Evolutionary conservation across 108 stramenopile genomes (phyloP).

Genomic region (Halocafeteria seosinensis): DNA sequence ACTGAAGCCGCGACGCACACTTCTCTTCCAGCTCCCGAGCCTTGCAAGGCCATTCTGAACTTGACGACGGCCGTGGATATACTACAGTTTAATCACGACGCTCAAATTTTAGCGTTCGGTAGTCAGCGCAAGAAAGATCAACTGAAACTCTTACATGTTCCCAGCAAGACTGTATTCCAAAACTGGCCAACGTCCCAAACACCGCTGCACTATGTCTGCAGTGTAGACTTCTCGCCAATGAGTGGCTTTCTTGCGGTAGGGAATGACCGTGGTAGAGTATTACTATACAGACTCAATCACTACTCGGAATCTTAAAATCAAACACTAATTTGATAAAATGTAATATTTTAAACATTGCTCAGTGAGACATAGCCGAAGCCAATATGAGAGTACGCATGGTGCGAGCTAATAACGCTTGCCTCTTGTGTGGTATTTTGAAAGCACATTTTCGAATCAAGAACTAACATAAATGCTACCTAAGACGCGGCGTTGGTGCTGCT

Average conservation of each 20-base stretch:
- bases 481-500: too few relatives aligned
- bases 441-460: too few relatives aligned
- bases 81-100: slow-evolving; percentile 62
- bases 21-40: slow-evolving; percentile 19
- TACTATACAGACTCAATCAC: slow-evolving; percentile 27
- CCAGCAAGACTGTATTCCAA: slow-evolving; percentile 67
- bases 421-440: too few relatives aligned
- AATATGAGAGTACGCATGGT: too few relatives aligned
- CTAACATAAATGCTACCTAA: too few relatives aligned
- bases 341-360: too few relatives aligned
- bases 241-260: slow-evolving; percentile 67
- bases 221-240: slow-evolving; percentile 73
- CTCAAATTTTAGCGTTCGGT: slow-evolving; percentile 74
- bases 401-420: too few relatives aligned
- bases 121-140: slow-evolving; percentile 58
- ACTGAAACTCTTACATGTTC: slow-evolving; percentile 68
- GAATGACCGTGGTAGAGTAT: slow-evolving; percentile 79
- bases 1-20: too few relatives aligned
- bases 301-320: not conserved
- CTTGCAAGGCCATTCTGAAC: slow-evolving; percentile 81
- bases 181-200: slow-evolving; percentile 94
- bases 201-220: slow-evolving; percentile 73
- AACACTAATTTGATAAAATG: too few relatives aligned
- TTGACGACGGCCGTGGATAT: slow-evolving; percentile 58
- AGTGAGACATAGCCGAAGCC: too few relatives aligned